A percentile compares a stretch with the other conserved stretches of the same genome.
phyloP scores from a whole-genome alignment of 225 moss, liverwort and hornwort species.

The Pseudoscleropodium purum region DNA sequence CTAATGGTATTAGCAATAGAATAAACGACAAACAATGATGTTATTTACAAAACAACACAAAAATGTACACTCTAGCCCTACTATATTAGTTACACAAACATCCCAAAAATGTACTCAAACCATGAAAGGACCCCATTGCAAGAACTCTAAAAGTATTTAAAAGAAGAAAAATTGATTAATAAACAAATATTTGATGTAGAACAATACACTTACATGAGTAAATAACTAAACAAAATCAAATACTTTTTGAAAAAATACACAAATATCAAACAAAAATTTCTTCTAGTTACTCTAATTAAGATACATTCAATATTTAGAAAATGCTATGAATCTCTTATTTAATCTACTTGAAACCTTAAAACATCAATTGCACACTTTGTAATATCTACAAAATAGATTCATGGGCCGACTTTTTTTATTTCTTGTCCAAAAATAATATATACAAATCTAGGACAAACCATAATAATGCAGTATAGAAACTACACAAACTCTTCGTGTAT shows the following conservation, averaged over 20 bases:
- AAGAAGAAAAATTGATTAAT: background rate
- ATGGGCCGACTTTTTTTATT: accelerated
- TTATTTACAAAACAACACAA: background rate
- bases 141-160: background rate
- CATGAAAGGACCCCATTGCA: accelerated
- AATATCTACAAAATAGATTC: background rate
- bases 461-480: too few species aligned
- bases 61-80: background rate
- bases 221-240: background rate
- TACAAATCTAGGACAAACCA: too few species aligned
- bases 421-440: background rate
- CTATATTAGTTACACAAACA: accelerated
- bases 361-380: background rate
- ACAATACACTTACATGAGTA: too few species aligned
- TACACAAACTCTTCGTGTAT: too few species aligned
- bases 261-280: background rate
- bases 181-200: background rate
- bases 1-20: background rate
- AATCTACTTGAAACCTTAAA: background rate
- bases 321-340: accelerated
- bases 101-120: background rate
- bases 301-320: accelerated
- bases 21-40: background rate
- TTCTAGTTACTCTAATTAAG: background rate
- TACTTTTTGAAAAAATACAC: too few species aligned